Conservation (phyloP, 768 basidiomycete species). For the Kwoniella sp. region DNA sequence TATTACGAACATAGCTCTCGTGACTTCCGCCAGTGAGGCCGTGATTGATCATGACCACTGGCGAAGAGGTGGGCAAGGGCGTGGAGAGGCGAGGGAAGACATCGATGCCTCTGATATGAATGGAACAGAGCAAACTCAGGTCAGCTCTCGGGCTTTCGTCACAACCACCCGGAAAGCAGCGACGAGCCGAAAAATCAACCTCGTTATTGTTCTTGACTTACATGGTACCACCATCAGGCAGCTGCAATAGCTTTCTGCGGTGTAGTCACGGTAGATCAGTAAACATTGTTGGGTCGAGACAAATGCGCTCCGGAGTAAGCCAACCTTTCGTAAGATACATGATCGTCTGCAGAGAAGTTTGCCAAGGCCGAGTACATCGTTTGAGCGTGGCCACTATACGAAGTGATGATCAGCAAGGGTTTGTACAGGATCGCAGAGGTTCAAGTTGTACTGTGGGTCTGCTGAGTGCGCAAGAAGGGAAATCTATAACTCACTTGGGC, state of each 20-base stretch:
- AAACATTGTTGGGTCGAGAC: conserved; percentile 12
- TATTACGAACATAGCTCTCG: conserved; percentile 80
- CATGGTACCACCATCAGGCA: conserved; percentile 58
- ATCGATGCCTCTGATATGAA: conserved; percentile 37
- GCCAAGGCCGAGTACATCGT: conserved; percentile 52
- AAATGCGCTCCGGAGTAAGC: conserved; percentile 17
- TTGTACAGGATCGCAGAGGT: neutral
- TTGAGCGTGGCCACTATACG: conserved; percentile 48
- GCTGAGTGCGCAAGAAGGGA: neutral
- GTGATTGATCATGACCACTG: conserved; percentile 60
- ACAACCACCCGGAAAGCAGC: neutral
- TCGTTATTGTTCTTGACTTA: too few relatives aligned
- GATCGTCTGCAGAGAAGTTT: conserved; percentile 48
- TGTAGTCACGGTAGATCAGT: neutral
- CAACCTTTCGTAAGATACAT: conserved; percentile 48
- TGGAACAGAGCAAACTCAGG: neutral
- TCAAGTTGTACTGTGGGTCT: neutral
- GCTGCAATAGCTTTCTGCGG: conserved; percentile 47
- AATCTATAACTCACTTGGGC: conserved; percentile 36
- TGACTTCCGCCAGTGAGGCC: conserved; percentile 65
- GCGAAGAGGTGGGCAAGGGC: conserved; percentile 57
- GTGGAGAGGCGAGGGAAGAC: conserved; percentile 36
- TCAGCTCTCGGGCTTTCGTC: neutral
- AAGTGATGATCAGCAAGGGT: neutral
- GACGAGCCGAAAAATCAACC: too few relatives aligned